Conservation (phyloP, 331 rosid species). For the Quercus tomentella region DNA sequence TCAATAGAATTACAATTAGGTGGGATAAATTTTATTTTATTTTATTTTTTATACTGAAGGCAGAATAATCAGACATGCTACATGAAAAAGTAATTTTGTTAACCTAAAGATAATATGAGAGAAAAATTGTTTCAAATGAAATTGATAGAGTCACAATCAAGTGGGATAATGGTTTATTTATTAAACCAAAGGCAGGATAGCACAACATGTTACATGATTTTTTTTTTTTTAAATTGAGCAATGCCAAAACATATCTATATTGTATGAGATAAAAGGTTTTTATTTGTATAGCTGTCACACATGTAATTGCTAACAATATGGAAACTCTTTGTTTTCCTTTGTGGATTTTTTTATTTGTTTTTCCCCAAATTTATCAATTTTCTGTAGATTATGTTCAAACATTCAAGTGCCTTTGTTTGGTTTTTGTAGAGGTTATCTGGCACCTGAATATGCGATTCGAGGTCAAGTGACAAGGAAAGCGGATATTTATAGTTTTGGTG, state of each 20-base stretch:
- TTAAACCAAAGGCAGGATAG: too few relatives aligned
- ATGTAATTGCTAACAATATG: neutral
- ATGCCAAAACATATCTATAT: neutral
- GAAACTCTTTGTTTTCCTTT: neutral
- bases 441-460: constrained; percentile 88
- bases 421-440: constrained; percentile 73
- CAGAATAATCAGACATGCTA: too few relatives aligned
- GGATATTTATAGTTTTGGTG: constrained; percentile 82
- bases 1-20: too few relatives aligned
- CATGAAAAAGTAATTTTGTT: too few relatives aligned
- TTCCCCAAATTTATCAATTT: neutral
- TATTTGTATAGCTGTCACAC: neutral
- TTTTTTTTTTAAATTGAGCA: neutral
- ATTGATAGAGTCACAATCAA: too few relatives aligned
- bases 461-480: constrained; percentile 89
- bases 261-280: neutral
- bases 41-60: too few relatives aligned
- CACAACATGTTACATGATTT: too few relatives aligned
- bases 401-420: constrained; percentile 7
- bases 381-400: neutral
- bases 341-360: neutral
- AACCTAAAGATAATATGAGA: too few relatives aligned
- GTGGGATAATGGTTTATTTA: too few relatives aligned
- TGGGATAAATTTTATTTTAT: too few relatives aligned
- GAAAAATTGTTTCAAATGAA: too few relatives aligned